Evolutionary conservation across 306 rosid genomes (phyloP), one percentile per base, ranked within the genome.

Genomic region (Cucurbita moschata): DNA sequence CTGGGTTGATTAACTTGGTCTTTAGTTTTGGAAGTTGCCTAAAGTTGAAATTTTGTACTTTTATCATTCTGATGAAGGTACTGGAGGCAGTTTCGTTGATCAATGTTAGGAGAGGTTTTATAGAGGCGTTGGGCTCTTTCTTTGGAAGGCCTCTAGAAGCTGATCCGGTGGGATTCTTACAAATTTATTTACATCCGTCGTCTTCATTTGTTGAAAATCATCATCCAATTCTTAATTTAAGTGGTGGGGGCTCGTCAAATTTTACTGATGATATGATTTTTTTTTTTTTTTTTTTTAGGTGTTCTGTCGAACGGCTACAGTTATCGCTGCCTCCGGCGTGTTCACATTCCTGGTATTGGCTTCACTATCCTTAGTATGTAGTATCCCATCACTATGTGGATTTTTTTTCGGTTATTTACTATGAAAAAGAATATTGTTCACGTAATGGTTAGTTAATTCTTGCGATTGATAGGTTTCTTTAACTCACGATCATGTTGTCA

Each of bases 111-210:
- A 86, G 97, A 78, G 69, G 64, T 78, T 89, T 95, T 84, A 91
- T 95, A 40, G 97, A 91, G 87, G 92, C 96, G 42, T 81, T 91
- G 75, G 85, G 88, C 52, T 21, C 76, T 80, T 79, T 66, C 37
- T 56, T 95, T 72, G 99, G 99, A 83, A 83, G 94, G 83, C 96
- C 97, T 0, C 69, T 95, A 77, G 99, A 95, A 88, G 99, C 97
- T 78, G 99, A 95, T 83, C 84, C 96, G 75, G 97, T 91, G 83
- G 56, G 78, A 47, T 5, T 78, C 79, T 77, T 75, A 44, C 58
- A 62, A 58, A 23, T 77, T 14, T 15, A 40, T 76, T 70, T 74
- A 38, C 69, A 40, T 63, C 70, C 23, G 35, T 26, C 16, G 65
- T 65, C 7, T 69, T 47, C 14, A 13, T 15, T 56, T 35, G 69